Evolutionary conservation across 2,329 filamentous ascomycete genomes (phyloP).

Genomic region (Penicillium sp.): DNA sequence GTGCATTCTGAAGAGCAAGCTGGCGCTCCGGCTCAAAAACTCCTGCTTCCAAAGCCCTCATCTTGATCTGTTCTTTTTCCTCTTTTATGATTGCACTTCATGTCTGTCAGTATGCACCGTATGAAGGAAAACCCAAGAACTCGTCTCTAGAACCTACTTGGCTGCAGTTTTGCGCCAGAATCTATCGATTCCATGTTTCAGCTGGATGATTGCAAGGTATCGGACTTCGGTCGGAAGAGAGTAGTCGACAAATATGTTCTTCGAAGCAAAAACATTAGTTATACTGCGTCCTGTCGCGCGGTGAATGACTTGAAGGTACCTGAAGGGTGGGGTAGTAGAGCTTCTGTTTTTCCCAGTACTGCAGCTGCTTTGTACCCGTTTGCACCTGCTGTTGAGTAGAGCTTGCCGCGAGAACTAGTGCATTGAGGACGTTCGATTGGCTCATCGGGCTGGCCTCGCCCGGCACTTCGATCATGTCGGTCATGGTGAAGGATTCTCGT

Average conservation of each 20-base stretch:
- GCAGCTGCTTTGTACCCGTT: slow-evolving; percentile 63
- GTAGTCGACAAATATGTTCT: slow-evolving; percentile 78
- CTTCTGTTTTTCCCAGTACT: slow-evolving; percentile 63
- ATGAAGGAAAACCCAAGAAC: not conserved
- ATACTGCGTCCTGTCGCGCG: not conserved
- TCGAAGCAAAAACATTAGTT: slow-evolving; percentile 4
- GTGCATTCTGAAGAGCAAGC: slow-evolving; percentile 79
- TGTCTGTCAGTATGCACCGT: slow-evolving; percentile 14
- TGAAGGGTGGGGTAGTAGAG: slow-evolving; percentile 67
- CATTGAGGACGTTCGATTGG: slow-evolving; percentile 59
- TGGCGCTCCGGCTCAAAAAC: slow-evolving; percentile 69
- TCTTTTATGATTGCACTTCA: slow-evolving; percentile 56
- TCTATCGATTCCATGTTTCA: slow-evolving; percentile 95
- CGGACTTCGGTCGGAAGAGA: slow-evolving; percentile 71
- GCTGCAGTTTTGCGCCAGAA: slow-evolving; percentile 82
- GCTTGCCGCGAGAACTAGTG: slow-evolving; percentile 60
- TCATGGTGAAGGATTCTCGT: slow-evolving; percentile 49
- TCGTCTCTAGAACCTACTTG: slow-evolving; percentile 45
- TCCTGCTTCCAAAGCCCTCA: slow-evolving; percentile 68
- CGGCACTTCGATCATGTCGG: slow-evolving; percentile 69
- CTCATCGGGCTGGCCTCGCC: slow-evolving; percentile 73
- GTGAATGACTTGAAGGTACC: slow-evolving; percentile 40
- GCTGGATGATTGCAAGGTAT: slow-evolving; percentile 84
- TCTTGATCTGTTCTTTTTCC: slow-evolving; percentile 73
- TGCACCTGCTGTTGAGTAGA: slow-evolving; percentile 62